A percentile compares a stretch with the other conserved stretches of the same genome.
phyloP scores from a whole-genome alignment of 345 rosid species.

The Euphorbia pulcherrima region DNA sequence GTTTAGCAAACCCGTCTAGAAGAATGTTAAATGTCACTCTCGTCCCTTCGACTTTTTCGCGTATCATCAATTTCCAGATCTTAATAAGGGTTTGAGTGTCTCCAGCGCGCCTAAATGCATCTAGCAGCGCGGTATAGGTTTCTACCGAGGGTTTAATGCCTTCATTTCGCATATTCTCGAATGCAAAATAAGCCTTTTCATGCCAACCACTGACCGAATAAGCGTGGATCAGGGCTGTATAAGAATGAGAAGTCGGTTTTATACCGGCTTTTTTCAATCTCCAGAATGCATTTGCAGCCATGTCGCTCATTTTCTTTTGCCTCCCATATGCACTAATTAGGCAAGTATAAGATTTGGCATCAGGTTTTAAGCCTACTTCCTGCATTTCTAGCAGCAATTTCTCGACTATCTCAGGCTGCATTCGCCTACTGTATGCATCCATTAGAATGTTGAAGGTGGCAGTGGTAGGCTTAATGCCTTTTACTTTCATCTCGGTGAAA shows the following conservation, averaged over 20 bases:
- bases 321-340: constrained; percentile 78
- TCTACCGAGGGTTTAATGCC: constrained; percentile 72
- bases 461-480: constrained; percentile 56
- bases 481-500: constrained; percentile 61
- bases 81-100: constrained; percentile 54
- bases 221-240: constrained; percentile 82
- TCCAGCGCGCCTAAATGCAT: constrained; percentile 75
- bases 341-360: constrained; percentile 65
- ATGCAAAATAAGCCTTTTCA: constrained; percentile 62
- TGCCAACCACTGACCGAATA: constrained; percentile 81
- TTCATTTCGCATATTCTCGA: constrained; percentile 61
- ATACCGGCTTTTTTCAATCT: constrained; percentile 70
- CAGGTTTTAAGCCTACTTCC: constrained; percentile 53
- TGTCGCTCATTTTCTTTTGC: constrained; percentile 66
- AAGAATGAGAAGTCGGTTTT: constrained; percentile 72
- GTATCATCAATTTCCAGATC: constrained; percentile 74
- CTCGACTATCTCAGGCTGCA: constrained; percentile 80
- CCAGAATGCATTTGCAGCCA: constrained; percentile 76
- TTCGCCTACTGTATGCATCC: constrained; percentile 83
- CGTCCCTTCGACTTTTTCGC: constrained; percentile 58
- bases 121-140: constrained; percentile 77
- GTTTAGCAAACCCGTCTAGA: constrained; percentile 87
- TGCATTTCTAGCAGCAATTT: constrained; percentile 66
- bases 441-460: constrained; percentile 67
- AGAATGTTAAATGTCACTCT: constrained; percentile 71